phyloP scores from a whole-genome alignment of 495 filamentous ascomycete genomes.

The Daldinia loculata region DNA sequence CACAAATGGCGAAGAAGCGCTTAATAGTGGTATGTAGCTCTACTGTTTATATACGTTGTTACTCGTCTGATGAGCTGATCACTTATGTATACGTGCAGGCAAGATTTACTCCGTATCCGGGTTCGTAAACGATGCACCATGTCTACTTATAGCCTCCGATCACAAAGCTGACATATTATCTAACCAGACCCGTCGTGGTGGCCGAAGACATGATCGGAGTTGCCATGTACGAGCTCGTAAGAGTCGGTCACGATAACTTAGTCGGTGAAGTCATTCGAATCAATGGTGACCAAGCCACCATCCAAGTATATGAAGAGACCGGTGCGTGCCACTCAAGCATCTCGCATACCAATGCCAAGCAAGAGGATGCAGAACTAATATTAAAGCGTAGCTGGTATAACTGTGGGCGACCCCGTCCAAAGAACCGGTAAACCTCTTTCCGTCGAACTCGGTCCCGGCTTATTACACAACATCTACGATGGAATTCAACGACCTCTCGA shows the following conservation, averaged over 20 bases:
- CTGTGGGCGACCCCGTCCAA: conserved; percentile 90
- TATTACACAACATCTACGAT: conserved; percentile 99
- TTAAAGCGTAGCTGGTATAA: conserved; percentile 78
- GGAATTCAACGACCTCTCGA: conserved; percentile 96
- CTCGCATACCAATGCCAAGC: background rate
- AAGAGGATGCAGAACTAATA: conserved; percentile 13
- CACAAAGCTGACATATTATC: conserved; percentile 41
- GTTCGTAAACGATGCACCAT: conserved; percentile 55
- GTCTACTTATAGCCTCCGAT: conserved; percentile 3
- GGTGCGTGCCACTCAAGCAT: conserved; percentile 60
- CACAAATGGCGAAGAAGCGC: conserved; percentile 52
- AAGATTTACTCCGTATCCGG: conserved; percentile 85
- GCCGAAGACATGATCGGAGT: conserved; percentile 98
- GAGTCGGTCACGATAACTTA: conserved; percentile 86
- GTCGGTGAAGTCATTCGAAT: conserved; percentile 99
- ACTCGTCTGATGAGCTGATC: conserved; percentile 17
- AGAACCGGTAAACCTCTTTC: conserved; percentile 94
- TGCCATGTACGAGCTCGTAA: conserved; percentile 99
- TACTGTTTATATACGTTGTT: background rate
- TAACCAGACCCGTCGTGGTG: conserved; percentile 85
- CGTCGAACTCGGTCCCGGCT: conserved; percentile 93
- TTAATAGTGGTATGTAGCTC: conserved; percentile 48
- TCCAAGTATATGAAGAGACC: conserved; percentile 99
- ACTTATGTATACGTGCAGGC: conserved; percentile 55
- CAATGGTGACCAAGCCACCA: conserved; percentile 91